A percentile compares a stretch with the other conserved stretches of the same genome.
Evolutionary conservation across 2,329 filamentous ascomycete species (phyloP).

Genomic region (Plenodomus biglobosus): DNA sequence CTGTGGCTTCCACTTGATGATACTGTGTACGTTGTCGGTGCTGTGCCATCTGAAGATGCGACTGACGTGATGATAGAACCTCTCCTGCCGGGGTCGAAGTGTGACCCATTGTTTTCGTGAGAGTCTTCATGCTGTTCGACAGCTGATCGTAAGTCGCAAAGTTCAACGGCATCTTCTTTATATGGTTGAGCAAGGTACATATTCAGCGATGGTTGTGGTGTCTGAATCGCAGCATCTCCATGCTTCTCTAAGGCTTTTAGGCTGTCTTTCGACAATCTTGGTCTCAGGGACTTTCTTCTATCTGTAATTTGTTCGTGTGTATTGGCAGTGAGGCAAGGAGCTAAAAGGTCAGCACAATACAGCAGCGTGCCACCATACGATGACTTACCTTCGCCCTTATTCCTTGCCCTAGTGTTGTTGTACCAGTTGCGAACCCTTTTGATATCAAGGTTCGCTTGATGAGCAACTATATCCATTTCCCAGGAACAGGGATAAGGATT

Average conservation of each 20-base stretch:
- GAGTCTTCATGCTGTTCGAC: constrained; percentile 26
- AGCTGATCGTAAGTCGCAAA: constrained; percentile 35
- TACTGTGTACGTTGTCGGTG: constrained; percentile 35
- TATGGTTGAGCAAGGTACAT: constrained; percentile 41
- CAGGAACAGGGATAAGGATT: constrained; percentile 41
- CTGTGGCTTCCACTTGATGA: constrained; percentile 37
- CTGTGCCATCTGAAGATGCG: constrained; percentile 37
- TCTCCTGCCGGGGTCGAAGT: constrained; percentile 20
- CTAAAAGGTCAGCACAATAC: constrained; percentile 12
- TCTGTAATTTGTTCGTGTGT: constrained; percentile 1
- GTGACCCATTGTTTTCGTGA: constrained; percentile 28
- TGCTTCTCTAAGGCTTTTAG: constrained; percentile 33
- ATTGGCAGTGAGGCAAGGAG: background rate
- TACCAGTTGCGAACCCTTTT: constrained; percentile 43
- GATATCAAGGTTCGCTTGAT: constrained; percentile 40
- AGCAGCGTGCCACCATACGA: no score
- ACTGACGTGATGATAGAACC: constrained; percentile 37
- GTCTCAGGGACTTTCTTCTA: constrained; percentile 14
- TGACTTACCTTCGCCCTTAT: constrained; percentile 30
- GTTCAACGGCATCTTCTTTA: constrained; percentile 34
- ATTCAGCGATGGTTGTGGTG: constrained; percentile 37
- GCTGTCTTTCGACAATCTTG: constrained; percentile 35
- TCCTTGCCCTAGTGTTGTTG: constrained; percentile 40
- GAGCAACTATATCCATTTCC: constrained; percentile 43
- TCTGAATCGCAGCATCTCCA: constrained; percentile 15